Percentiles rank a stretch among this genome's conserved stretches.
Evolutionary conservation across 2,329 filamentous ascomycete genomes (phyloP).

Genomic region (Dryadomyces sulphureus): DNA sequence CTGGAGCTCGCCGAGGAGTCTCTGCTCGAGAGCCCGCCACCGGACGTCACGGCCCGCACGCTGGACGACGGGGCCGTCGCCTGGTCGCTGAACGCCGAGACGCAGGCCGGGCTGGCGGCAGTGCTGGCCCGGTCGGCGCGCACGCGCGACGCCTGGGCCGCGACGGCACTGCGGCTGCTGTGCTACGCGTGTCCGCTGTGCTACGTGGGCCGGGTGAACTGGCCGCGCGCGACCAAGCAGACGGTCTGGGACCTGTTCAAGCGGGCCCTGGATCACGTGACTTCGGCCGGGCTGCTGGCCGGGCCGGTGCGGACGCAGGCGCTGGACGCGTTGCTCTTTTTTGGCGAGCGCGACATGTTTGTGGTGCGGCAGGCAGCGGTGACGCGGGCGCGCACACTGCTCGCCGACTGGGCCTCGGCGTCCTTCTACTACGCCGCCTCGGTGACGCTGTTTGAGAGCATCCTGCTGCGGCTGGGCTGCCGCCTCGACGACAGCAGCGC

Average conservation of each 20-base stretch:
- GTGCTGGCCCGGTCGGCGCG: conserved; percentile 5
- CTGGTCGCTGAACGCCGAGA: not conserved
- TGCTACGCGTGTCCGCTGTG: conserved; percentile 18
- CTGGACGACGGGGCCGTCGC: not conserved
- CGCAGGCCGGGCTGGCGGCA: not conserved
- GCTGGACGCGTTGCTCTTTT: conserved; percentile 17
- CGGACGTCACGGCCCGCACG: not conserved
- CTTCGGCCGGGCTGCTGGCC: conserved; percentile 5
- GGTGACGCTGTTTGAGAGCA: conserved; percentile 17
- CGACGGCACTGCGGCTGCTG: conserved; percentile 12
- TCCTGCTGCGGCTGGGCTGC: conserved; percentile 15
- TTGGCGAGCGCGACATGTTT: conserved; percentile 17
- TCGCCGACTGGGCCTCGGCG: conserved; percentile 11
- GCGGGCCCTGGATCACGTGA: conserved; percentile 5
- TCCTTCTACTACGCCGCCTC: conserved; percentile 19
- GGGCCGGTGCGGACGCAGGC: conserved; percentile 9
- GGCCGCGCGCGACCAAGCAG: conserved; percentile 11
- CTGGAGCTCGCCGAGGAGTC: too few relatives aligned
- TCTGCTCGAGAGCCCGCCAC: not conserved
- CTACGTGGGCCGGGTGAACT: conserved; percentile 18
- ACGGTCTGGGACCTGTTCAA: conserved; percentile 16
- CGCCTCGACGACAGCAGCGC: conserved; percentile 14
- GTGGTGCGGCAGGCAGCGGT: conserved; percentile 13
- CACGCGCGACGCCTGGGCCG: conserved; percentile 11
- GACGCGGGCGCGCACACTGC: conserved; percentile 12